Evolutionary conservation across 495 filamentous ascomycete species (phyloP).

Genomic region (Hyaloscypha bicolor): DNA sequence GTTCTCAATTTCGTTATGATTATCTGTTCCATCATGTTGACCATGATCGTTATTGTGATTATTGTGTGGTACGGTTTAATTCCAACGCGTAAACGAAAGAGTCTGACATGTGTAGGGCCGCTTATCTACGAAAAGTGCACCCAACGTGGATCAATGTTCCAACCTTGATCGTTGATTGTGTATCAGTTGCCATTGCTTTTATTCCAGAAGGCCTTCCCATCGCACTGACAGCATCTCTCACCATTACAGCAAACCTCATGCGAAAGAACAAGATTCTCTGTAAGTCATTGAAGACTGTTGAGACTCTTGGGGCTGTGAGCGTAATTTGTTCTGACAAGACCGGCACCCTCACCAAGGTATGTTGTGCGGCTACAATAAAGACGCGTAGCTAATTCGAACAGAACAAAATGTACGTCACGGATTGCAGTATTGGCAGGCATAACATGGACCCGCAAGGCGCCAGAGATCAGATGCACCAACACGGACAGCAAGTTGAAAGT

Average conservation of each 20-base stretch:
- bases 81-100: not conserved
- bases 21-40: slow-evolving; percentile 58
- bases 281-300: slow-evolving; percentile 47
- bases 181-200: slow-evolving; percentile 71
- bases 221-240: slow-evolving; percentile 61
- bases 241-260: slow-evolving; percentile 43
- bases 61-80: slow-evolving; percentile 52
- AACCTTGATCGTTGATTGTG: slow-evolving; percentile 65
- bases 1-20: slow-evolving; percentile 67
- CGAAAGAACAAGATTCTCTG: slow-evolving; percentile 39
- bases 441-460: slow-evolving; percentile 43
- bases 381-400: slow-evolving; percentile 25
- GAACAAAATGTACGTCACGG: slow-evolving; percentile 64
- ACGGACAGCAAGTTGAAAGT: not conserved
- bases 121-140: slow-evolving; percentile 62
- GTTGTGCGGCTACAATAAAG: not conserved
- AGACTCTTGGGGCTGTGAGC: slow-evolving; percentile 67
- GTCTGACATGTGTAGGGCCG: slow-evolving; percentile 45
- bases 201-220: slow-evolving; percentile 75
- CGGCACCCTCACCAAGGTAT: slow-evolving; percentile 33
- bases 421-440: slow-evolving; percentile 49
- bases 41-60: slow-evolving; percentile 57
- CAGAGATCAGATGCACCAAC: slow-evolving; percentile 40
- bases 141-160: slow-evolving; percentile 69
- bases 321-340: slow-evolving; percentile 65